phyloP scores from a whole-genome alignment of 768 basidiomycete species.

The Leccinum pellstonianum region DNA sequence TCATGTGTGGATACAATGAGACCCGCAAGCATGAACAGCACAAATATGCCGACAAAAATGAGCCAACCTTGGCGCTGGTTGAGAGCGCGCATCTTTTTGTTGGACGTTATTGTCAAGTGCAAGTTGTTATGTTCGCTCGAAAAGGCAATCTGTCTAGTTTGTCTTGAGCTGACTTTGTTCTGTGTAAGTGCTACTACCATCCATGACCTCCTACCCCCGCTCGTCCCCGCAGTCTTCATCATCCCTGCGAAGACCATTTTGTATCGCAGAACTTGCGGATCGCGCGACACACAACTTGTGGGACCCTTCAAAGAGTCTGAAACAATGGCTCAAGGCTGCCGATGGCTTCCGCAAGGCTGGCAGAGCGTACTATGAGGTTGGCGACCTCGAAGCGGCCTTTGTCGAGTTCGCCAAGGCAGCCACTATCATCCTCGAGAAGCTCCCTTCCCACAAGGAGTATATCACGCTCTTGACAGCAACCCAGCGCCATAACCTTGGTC shows the following conservation, averaged over 20 bases:
- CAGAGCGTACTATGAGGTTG: conserved; percentile 43
- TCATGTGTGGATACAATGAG: conserved; percentile 41
- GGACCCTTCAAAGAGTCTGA: conserved; percentile 59
- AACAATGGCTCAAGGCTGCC: conserved; percentile 63
- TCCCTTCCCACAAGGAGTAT: conserved; percentile 74
- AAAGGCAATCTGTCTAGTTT: conserved; percentile 19
- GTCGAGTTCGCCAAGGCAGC: conserved; percentile 71
- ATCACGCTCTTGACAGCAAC: conserved; percentile 47
- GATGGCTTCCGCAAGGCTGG: conserved; percentile 61
- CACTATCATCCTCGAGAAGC: conserved; percentile 72
- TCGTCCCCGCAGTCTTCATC: conserved; percentile 16
- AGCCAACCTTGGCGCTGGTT: conserved; percentile 35
- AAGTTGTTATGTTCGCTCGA: conserved; percentile 7
- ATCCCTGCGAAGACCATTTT: conserved; percentile 44
- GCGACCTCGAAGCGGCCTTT: conserved; percentile 71
- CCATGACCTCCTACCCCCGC: conserved; percentile 24
- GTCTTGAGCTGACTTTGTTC: background rate
- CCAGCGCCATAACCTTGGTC: conserved; percentile 65
- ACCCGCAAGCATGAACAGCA: conserved; percentile 52
- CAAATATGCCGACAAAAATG: conserved; percentile 41
- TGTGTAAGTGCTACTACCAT: conserved; percentile 5
- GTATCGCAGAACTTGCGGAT: conserved; percentile 68
- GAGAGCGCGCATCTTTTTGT: conserved; percentile 16
- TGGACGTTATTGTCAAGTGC: background rate
- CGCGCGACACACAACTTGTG: conserved; percentile 53